Base-by-base conservation (phyloP, 1,139 yeast genomes). In the Candida tetrigidarum region DNA sequence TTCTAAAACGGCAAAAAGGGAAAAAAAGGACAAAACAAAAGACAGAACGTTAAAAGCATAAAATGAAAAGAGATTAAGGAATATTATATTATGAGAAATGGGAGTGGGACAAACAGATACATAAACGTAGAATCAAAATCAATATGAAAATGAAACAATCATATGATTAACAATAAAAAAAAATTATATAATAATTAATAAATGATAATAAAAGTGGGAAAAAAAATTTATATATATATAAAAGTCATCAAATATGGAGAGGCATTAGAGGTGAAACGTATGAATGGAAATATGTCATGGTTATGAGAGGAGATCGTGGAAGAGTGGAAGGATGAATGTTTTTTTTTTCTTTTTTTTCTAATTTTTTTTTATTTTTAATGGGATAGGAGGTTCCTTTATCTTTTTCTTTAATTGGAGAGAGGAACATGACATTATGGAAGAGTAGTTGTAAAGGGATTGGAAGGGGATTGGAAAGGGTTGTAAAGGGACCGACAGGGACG, bases 221-320 rank as follows among this genome's bases (percentile, higher is more conserved):
- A 32, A 10, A 32, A 11, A n/a, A n/a, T n/a, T n/a, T n/a, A 32
- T 12, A 28, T 28, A 22, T 8, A 26, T 16, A 37, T 3, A 37
- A 26, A 43, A 29, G 37, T 36, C 41, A 43, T 23, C 23, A 37
- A 35, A 12, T n/a, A 19, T 22, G 37, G n/a, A 34, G 39, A 37
- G 39, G 39, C 47, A 44, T 44, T 41, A 44, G 47, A 44, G 47
- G 22, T 44, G 20, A 38, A 40, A 22, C 16, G 42, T 22, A 22
- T 38, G 41, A 20, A 18, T 23, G 35, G n/a, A 32, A 32, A 16
- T 32, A 32, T 32, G 35, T 32, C 20, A 18, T 18, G 20, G 35
- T 28, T 32, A 32, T 34, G 35, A 20, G 22, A 37, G 27, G 28
- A 23, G 25, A 12, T 20, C 23, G 16, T 15, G 38, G 33, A 25